Base-by-base conservation (phyloP, 106 monocot species). In the Dendrobium nobile region DNA sequence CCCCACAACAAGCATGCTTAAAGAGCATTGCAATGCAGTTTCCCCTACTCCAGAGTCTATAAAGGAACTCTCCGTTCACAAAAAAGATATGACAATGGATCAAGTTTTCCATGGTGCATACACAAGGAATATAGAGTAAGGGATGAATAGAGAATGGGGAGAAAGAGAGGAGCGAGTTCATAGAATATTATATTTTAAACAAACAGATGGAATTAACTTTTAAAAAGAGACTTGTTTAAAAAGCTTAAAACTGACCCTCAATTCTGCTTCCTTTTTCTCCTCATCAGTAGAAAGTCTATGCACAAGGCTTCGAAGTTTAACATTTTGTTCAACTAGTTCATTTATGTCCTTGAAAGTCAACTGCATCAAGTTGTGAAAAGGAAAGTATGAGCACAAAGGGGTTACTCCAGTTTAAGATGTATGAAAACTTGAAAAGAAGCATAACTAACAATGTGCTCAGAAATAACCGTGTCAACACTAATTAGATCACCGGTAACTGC, bases 311-410 rank as follows among this genome's bases (percentile, higher is more conserved):
- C 89, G 87, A 64, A 99, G 95, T 75, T 91, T 84, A 43, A 92
- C 85, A 87, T 99, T 99, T 77, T 95, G 95, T 73, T 90, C 85
- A 75, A 99, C 93, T 82, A 99, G 81, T 48, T 84, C 99, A 85
- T 85, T 82, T 79, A 99, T 93, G 81, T 95, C 93, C 68, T 85
- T 95, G 75, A 95, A 99, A 2, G 86, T 79, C 85, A 98, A 77
- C 97, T 94, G 92, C 70, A 40, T 41, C 9, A 87, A 72, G 51
- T 48, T 47, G 73, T 19, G 15, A 22, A 79, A 48, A 58, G 13
- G 31, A 48, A 24, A 15, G 51, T 67, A 47, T 75, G 18, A 68
- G 33, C 41, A 24, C 20, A 33, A 20, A 9, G 8, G 19, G 54
- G 22, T n/a, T 26, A 33, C 20, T 28, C 47, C 6, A 55, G 17